Evolutionary conservation across 441 rosid genomes (phyloP), one percentile per base, ranked within the genome.

Genomic region (Arabidopsis hybrid): DNA sequence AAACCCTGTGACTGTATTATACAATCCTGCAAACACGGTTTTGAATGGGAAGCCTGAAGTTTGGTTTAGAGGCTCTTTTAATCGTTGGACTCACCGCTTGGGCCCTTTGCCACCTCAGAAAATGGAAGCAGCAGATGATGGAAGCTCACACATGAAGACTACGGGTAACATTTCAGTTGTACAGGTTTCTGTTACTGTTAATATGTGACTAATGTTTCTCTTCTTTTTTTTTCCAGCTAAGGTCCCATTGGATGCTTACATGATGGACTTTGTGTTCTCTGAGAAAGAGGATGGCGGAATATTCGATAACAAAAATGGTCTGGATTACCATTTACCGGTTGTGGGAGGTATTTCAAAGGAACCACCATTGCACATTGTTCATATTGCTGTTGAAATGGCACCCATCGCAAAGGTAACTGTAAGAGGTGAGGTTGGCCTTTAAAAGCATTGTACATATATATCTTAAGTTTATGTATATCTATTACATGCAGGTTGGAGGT

Each of bases 221-320:
- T 57, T 60, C 69, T 65, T 55, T 61, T 79, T 45, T 66, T 55
- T 63, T 79, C 67, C 92, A 91, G 99, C 94, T 68, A 83, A 85
- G 82, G 92, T 95, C 31, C 99, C 99, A 9, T 69, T 93, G 74
- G 97, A 95, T 89, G 97, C 96, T 65, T 90, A 93, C 81, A 68
- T 84, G 96, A 90, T 95, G 90, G 99, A 95, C 80, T 95, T 95
- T 82, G 99, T 95, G 66, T 95, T 95, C 82, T 93, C 98, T 26
- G 99, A 95, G 86, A 81, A 55, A 80, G 93, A 91, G 67, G 91
- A 90, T 73, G 99, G 96, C 36, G 99, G 97, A 61, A 73, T 77
- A 36, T 93, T 88, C 53, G 96, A 93, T 83, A 95, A 93, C 84
- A 91, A 73, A 75, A 72, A 81, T 78, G 85, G 94, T 55, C 81